phyloP scores from a whole-genome alignment of 192 early-diverging fungal species.

The Backusella macrospora region DNA sequence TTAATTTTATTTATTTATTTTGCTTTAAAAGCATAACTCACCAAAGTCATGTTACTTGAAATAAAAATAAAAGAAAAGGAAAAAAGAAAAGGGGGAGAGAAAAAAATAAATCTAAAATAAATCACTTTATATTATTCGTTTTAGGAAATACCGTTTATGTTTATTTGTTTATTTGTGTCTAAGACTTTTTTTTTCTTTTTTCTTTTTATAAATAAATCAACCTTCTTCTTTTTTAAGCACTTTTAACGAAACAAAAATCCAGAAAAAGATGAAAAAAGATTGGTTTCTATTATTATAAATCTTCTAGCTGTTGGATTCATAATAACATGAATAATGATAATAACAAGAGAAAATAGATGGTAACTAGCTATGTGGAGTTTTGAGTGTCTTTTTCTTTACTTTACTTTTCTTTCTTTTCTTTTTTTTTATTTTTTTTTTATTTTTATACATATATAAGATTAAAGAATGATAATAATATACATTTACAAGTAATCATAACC shows the following conservation, averaged over 20 bases:
- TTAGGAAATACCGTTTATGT: constrained; percentile 13
- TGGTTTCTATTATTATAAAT: not conserved
- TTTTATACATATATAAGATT: not conserved
- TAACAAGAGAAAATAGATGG: not conserved
- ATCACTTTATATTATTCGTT: not conserved
- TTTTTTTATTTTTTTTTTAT: constrained; percentile 2
- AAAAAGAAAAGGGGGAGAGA: not conserved
- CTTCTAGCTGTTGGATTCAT: too few relatives aligned
- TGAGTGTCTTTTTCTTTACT: not conserved
- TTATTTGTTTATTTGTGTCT: constrained; percentile 1
- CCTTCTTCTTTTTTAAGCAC: too few relatives aligned
- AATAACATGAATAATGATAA: not conserved
- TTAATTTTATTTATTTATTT: not conserved
- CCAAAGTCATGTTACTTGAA: constrained; percentile 13
- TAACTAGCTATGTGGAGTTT: not conserved
- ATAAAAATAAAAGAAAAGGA: not conserved
- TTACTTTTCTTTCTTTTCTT: too few relatives aligned
- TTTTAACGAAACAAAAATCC: too few relatives aligned
- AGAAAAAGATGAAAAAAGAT: not conserved
- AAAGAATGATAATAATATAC: too few relatives aligned
- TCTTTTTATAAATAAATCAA: not conserved
- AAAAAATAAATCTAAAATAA: constrained; percentile 7
- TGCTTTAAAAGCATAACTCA: not conserved
- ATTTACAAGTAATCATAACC: constrained; percentile 50
- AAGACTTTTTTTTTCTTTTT: not conserved